Conservation (phyloP, 805 yeast species). For the Clavispora carvajalis region DNA sequence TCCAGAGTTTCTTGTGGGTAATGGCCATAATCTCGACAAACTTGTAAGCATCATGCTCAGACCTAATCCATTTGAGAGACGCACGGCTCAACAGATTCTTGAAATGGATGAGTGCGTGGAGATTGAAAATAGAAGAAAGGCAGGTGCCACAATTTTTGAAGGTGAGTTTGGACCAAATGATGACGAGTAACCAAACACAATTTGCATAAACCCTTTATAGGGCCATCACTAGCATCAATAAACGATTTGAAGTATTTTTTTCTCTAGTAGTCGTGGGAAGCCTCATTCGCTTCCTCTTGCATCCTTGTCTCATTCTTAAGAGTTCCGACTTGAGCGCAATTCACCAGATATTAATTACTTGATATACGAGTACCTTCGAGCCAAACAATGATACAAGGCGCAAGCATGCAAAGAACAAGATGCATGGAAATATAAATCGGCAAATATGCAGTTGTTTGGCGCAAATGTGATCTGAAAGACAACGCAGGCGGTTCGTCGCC, state of each 20-base stretch:
- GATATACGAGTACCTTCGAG: no score
- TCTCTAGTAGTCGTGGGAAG: no score
- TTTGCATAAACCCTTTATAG: conserved; percentile 1
- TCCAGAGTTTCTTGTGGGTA: conserved; percentile 70
- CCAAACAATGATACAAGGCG: no score
- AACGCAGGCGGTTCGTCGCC: no score
- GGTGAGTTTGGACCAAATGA: conserved; percentile 84
- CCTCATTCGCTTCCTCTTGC: no score
- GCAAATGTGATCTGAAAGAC: no score
- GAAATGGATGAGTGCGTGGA: conserved; percentile 65
- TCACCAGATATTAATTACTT: no score
- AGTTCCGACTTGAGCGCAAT: background rate
- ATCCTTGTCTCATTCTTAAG: background rate
- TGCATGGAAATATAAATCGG: no score
- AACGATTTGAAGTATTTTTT: no score
- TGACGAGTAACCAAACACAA: conserved; percentile 11
- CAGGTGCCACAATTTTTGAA: conserved; percentile 92
- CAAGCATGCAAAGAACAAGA: no score
- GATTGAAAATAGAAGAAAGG: conserved; percentile 75
- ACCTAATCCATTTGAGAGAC: conserved; percentile 76
- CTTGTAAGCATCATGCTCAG: conserved; percentile 85
- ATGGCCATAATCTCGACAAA: conserved; percentile 56
- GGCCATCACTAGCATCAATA: background rate
- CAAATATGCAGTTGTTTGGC: no score
- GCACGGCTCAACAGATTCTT: conserved; percentile 72